Evolutionary conservation across 345 rosid species (phyloP).

Genomic region (Bretschneidera sinensis): DNA sequence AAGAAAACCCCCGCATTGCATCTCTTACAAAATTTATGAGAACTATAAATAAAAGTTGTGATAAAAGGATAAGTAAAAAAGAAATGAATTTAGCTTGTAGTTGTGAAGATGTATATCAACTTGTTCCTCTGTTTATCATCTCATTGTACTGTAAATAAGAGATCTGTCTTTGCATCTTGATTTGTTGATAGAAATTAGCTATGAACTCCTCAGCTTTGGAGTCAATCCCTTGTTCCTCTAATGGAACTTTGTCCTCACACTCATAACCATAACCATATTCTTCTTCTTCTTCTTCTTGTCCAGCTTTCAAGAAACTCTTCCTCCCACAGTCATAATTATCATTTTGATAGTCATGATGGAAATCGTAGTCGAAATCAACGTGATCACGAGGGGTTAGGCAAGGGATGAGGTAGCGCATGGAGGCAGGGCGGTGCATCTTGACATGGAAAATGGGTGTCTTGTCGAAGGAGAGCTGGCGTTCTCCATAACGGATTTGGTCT

Average conservation of each 20-base stretch:
- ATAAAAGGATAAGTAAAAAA: neutral
- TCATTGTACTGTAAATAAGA: conserved; percentile 52
- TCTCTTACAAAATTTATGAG: too few relatives aligned
- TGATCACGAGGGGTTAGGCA: conserved; percentile 57
- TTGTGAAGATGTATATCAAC: neutral
- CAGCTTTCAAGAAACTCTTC: conserved; percentile 18
- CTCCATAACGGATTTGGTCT: conserved; percentile 35
- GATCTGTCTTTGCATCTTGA: conserved; percentile 79
- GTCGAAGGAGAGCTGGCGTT: conserved; percentile 81
- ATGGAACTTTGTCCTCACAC: conserved; percentile 17
- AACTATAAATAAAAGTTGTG: too few relatives aligned
- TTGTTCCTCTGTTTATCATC: conserved; percentile 11
- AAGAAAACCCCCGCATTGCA: too few relatives aligned
- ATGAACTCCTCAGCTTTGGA: conserved; percentile 84
- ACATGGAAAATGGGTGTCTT: conserved; percentile 67
- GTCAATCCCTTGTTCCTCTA: conserved; percentile 69
- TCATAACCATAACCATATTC: conserved; percentile 14
- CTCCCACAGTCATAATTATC: conserved; percentile 25
- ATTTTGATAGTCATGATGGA: conserved; percentile 19
- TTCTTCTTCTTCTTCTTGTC: conserved; percentile 9
- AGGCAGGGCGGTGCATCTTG: conserved; percentile 61
- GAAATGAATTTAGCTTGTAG: too few relatives aligned
- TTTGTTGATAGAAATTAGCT: conserved; percentile 61
- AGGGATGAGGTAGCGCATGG: conserved; percentile 61
- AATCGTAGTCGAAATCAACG: conserved; percentile 56